A percentile compares a stretch with the other conserved stretches of the same genome.
Evolutionary conservation across 2,329 filamentous ascomycete species (phyloP).

Genomic region (Hortaea sp.): DNA sequence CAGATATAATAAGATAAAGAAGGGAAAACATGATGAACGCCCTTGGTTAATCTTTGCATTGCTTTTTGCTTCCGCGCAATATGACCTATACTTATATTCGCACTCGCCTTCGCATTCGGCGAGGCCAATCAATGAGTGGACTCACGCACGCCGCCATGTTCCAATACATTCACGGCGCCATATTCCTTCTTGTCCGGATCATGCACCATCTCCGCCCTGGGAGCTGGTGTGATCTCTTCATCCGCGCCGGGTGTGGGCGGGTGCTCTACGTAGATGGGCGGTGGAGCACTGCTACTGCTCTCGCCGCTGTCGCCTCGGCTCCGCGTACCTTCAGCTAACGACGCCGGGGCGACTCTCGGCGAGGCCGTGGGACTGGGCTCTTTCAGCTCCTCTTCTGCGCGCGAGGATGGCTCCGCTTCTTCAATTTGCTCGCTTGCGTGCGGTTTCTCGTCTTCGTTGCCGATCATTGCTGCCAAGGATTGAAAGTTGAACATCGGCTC

Average conservation of each 20-base stretch:
- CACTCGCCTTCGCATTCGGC: too few relatives aligned
- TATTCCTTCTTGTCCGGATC: constrained; percentile 14
- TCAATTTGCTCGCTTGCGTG: constrained; percentile 31
- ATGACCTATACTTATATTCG: too few relatives aligned
- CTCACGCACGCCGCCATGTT: constrained; percentile 6
- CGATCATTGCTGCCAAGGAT: constrained; percentile 77
- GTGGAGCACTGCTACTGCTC: constrained; percentile 13
- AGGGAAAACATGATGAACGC: too few relatives aligned
- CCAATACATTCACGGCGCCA: constrained; percentile 11
- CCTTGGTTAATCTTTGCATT: too few relatives aligned
- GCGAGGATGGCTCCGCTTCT: constrained; percentile 14
- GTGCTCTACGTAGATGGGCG: constrained; percentile 17
- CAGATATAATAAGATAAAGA: too few relatives aligned
- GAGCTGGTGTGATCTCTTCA: constrained; percentile 14
- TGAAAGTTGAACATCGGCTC: constrained; percentile 90
- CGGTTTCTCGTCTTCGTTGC: constrained; percentile 46
- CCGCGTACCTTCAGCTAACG: constrained; percentile 10
- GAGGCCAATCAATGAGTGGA: constrained; percentile 8
- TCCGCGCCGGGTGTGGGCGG: constrained; percentile 1
- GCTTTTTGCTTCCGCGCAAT: too few relatives aligned
- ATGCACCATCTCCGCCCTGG: constrained; percentile 2
- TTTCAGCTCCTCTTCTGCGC: constrained; percentile 12
- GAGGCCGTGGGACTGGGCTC: constrained; percentile 10
- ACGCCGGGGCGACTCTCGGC: constrained; percentile 2
- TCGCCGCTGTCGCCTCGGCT: constrained; percentile 21